Evolutionary conservation across 2,329 filamentous ascomycete species (phyloP).

Genomic region (Microdochium trichocladiopsis): DNA sequence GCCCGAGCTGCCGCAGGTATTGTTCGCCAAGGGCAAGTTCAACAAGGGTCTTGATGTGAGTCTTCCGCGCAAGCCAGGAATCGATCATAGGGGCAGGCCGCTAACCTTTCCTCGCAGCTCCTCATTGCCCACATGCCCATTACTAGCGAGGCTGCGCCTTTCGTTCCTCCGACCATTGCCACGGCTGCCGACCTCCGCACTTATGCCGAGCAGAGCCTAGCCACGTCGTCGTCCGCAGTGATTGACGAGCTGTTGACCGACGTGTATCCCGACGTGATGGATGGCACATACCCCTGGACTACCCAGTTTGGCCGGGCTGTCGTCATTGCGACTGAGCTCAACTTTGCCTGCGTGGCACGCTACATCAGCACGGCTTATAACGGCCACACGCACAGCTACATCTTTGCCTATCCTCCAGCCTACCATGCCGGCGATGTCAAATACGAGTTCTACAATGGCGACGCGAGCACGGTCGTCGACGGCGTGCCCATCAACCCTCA

Average conservation of each 20-base stretch:
- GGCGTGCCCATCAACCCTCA: constrained; percentile 16
- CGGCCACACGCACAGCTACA: constrained; percentile 41
- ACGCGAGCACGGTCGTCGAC: constrained; percentile 15
- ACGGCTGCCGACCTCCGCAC: constrained; percentile 20
- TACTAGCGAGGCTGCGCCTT: constrained; percentile 32
- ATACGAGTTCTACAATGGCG: constrained; percentile 44
- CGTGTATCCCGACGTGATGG: constrained; percentile 42
- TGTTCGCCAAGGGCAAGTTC: constrained; percentile 13
- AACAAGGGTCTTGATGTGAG: constrained; percentile 9
- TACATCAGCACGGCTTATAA: constrained; percentile 37
- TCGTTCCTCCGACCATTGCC: constrained; percentile 30
- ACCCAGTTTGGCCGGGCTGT: constrained; percentile 32
- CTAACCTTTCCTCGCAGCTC: constrained; percentile 4
- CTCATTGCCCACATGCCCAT: constrained; percentile 30
- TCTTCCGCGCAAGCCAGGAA: neutral
- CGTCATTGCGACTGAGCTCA: constrained; percentile 31
- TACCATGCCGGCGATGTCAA: constrained; percentile 44
- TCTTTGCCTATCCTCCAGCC: constrained; percentile 43
- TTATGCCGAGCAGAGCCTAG: constrained; percentile 6
- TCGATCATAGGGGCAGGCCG: neutral
- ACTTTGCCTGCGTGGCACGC: constrained; percentile 44
- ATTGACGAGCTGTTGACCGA: constrained; percentile 31
- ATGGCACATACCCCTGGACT: constrained; percentile 32
- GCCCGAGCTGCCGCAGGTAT: constrained; percentile 12
- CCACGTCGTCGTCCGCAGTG: constrained; percentile 9